phyloP scores from a whole-genome alignment of 768 basidiomycete species.

The Naganishia vishniacii region DNA sequence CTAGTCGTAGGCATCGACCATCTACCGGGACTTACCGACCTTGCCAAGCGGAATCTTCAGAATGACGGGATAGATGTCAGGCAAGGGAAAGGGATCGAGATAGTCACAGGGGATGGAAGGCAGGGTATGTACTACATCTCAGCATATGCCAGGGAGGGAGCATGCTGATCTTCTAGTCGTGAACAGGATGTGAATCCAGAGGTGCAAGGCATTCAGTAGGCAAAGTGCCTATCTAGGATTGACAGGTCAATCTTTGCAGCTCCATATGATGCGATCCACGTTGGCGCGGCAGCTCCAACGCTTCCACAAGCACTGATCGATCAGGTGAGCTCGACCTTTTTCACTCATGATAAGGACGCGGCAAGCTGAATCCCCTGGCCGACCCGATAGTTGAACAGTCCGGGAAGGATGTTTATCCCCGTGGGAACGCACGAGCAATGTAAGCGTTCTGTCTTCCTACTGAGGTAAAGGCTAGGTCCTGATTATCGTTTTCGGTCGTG shows the following conservation, averaged over 20 bases:
- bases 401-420: constrained; percentile 76
- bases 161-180: background rate
- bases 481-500: too few species aligned
- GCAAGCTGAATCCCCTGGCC: background rate
- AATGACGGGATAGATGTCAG: constrained; percentile 58
- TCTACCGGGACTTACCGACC: constrained; percentile 70
- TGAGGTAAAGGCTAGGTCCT: too few species aligned
- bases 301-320: constrained; percentile 67
- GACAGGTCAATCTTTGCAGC: constrained; percentile 28
- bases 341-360: background rate
- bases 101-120: constrained; percentile 75
- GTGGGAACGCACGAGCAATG: constrained; percentile 61
- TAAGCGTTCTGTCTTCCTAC: background rate
- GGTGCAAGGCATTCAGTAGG: too few species aligned
- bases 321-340: constrained; percentile 50
- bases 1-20: constrained; percentile 84
- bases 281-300: constrained; percentile 80
- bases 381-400: constrained; percentile 15
- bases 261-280: constrained; percentile 81
- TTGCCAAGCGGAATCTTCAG: constrained; percentile 57
- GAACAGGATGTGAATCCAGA: constrained; percentile 46
- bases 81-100: constrained; percentile 55
- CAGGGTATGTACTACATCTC: constrained; percentile 52
- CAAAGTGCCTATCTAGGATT: too few species aligned
- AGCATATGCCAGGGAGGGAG: background rate